A percentile compares a stretch with the other conserved stretches of the same genome.
Conservation (phyloP, 176 grass and related monocot genomes). For the Pontederia paniculata region DNA sequence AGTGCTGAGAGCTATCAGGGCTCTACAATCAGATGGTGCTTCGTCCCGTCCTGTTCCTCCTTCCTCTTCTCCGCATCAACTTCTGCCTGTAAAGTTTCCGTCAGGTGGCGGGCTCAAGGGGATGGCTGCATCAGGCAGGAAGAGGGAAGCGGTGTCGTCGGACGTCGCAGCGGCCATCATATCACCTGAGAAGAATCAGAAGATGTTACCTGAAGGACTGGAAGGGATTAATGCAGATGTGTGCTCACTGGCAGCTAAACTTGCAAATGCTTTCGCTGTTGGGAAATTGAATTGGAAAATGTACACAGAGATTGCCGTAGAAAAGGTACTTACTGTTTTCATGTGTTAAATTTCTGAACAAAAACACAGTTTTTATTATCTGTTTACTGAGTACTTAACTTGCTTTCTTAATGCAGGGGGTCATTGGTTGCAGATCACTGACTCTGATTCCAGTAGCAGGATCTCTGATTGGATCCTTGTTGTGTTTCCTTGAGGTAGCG, state of each 20-base stretch:
- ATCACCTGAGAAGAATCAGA: not conserved
- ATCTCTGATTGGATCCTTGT: slow-evolving; percentile 67
- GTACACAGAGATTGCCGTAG: not conserved
- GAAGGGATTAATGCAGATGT: not conserved
- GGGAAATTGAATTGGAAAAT: not conserved
- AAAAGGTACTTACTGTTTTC: not conserved
- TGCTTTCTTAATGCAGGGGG: slow-evolving; percentile 17
- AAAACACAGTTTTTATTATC: not conserved
- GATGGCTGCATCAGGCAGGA: not conserved
- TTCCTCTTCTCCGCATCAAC: not conserved
- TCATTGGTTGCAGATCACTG: slow-evolving; percentile 53
- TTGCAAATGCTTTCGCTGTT: not conserved
- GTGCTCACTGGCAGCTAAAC: not conserved
- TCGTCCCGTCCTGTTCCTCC: not conserved
- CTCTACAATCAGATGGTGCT: slow-evolving; percentile 2
- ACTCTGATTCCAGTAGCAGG: slow-evolving; percentile 63
- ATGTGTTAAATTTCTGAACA: not conserved
- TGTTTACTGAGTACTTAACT: no score
- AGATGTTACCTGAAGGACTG: not conserved
- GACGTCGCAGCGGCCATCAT: not conserved
- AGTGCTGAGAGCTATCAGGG: slow-evolving; percentile 3
- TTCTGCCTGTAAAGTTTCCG: not conserved
- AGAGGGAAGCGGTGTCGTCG: slow-evolving; percentile 2
- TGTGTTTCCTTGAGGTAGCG: slow-evolving; percentile 66
- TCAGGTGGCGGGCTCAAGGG: not conserved